Evolutionary conservation across 208 protist species (phyloP).

Genomic region (Leishmania aethiopica): DNA sequence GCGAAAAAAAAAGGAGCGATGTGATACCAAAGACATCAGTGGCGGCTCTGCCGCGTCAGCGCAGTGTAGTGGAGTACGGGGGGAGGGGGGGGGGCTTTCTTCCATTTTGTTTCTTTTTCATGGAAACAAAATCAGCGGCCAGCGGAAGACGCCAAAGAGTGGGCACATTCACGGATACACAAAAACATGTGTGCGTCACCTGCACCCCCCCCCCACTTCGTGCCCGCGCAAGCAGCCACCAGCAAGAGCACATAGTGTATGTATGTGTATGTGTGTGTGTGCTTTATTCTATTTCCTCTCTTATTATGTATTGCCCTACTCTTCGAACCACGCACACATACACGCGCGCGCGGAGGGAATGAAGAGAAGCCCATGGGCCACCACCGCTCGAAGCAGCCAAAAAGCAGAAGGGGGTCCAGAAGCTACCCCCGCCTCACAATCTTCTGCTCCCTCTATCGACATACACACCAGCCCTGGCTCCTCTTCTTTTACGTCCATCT

Average conservation of each 20-base stretch:
- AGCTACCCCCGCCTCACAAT: no score
- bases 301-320: neutral
- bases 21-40: neutral
- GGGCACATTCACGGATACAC: neutral
- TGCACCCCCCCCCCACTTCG: neutral
- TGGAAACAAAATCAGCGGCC: neutral
- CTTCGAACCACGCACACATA: neutral
- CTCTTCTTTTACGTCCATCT: neutral
- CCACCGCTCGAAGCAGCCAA: no score
- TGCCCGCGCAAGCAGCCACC: neutral
- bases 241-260: neutral
- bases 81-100: neutral
- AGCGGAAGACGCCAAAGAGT: neutral
- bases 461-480: neutral
- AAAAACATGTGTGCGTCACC: neutral
- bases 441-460: no score
- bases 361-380: no score
- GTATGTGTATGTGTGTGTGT: slow-evolving; percentile 4
- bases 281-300: neutral
- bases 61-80: neutral
- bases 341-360: no score
- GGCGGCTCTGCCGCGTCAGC: neutral
- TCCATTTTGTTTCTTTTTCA: neutral
- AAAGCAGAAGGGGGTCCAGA: no score
- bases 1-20: neutral